Percentiles rank a stretch among this genome's conserved stretches.
Evolutionary conservation across 768 basidiomycete genomes (phyloP).

Genomic region (Pleurotus sapidus): DNA sequence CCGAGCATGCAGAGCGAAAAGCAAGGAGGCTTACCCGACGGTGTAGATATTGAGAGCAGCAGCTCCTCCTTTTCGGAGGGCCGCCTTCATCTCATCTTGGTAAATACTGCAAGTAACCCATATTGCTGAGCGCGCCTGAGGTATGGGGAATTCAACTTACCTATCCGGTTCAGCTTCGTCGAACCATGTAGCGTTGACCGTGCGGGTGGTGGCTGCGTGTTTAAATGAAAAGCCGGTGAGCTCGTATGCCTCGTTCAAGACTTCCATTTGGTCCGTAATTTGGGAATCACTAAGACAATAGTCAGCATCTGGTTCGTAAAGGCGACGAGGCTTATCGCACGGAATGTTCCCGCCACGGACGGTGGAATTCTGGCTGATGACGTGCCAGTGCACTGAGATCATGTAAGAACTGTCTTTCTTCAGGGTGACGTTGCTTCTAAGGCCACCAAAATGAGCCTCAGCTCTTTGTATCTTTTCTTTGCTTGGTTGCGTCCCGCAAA

Average conservation of each 20-base stretch:
- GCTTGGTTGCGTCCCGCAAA: background rate
- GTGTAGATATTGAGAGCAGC: conserved; percentile 35
- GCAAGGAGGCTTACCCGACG: conserved; percentile 22
- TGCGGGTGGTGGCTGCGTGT: conserved; percentile 23
- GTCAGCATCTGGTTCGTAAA: background rate
- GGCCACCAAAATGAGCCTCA: conserved; percentile 38
- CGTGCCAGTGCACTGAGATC: conserved; percentile 28
- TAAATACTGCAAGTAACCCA: background rate
- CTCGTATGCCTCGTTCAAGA: conserved; percentile 30
- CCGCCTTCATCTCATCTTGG: conserved; percentile 31
- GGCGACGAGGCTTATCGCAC: conserved; percentile 21
- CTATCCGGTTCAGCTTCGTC: conserved; percentile 20
- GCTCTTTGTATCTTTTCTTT: conserved; percentile 7
- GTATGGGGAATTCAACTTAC: background rate
- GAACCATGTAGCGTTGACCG: conserved; percentile 33
- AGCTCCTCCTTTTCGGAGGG: conserved; percentile 28
- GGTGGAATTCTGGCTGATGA: conserved; percentile 29
- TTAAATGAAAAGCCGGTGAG: conserved; percentile 27
- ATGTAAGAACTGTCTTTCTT: background rate
- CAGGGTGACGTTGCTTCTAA: conserved; percentile 19
- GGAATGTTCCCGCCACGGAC: conserved; percentile 38
- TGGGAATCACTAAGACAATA: conserved; percentile 16
- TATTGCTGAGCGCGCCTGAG: background rate
- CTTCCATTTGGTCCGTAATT: conserved; percentile 26
- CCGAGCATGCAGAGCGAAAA: background rate